Percentiles rank a stretch among this genome's conserved stretches.
Evolutionary conservation across 176 grass and related monocot genomes (phyloP).

Genomic region (Oryza nivara): DNA sequence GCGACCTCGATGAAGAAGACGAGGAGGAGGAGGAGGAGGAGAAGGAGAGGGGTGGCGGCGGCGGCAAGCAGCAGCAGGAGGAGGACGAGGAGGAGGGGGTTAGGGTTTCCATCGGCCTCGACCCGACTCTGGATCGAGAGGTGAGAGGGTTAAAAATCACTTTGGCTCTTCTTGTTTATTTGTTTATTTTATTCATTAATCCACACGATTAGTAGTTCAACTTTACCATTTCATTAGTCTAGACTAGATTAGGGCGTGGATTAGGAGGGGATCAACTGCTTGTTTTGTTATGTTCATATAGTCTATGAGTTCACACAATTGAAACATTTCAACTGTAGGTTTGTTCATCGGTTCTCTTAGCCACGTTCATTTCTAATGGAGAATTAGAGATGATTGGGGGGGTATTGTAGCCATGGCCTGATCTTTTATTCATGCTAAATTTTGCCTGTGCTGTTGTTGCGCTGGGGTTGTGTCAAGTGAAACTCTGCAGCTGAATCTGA

Average conservation of each 20-base stretch:
- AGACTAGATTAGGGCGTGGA: neutral
- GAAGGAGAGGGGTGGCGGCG: neutral
- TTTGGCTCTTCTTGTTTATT: neutral
- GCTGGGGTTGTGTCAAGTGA: neutral
- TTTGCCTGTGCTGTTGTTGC: neutral
- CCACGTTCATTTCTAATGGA: neutral
- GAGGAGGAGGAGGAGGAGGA: constrained; percentile 40
- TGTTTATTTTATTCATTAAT: neutral
- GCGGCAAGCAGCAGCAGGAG: constrained; percentile 9
- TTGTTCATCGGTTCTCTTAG: neutral
- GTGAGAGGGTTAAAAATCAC: constrained; percentile 36
- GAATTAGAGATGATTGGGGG: neutral
- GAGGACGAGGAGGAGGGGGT: constrained; percentile 65
- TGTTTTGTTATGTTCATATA: neutral
- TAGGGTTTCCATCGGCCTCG: constrained; percentile 84
- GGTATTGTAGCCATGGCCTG: neutral
- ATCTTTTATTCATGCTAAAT: neutral
- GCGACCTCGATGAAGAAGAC: constrained; percentile 46
- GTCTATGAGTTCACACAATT: neutral
- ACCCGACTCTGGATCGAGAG: constrained; percentile 93
- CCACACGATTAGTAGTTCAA: neutral
- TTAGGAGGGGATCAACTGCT: neutral
- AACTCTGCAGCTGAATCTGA: neutral
- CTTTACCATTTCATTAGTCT: neutral
- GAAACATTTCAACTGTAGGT: neutral